Percentiles rank a stretch among this genome's conserved stretches.
Conservation (phyloP, 768 basidiomycete species). For the Paxillus involutus region DNA sequence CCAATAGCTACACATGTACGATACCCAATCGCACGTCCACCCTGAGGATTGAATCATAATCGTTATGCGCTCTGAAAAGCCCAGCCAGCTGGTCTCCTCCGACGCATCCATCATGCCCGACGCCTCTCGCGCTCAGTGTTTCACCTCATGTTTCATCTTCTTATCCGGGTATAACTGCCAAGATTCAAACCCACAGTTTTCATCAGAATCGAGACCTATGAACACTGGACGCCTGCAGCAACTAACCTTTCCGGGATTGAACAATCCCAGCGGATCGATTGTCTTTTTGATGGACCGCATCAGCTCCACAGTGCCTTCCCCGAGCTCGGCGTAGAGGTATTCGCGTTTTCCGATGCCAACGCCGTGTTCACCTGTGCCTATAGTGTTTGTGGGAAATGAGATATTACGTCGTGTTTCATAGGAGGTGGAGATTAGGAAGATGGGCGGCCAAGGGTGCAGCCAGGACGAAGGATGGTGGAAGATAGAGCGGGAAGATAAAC, state of each 20-base stretch:
- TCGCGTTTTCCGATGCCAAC: slow-evolving; percentile 84
- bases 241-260: slow-evolving; percentile 84
- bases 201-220: too few relatives aligned
- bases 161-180: slow-evolving; percentile 24
- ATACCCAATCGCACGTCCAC: too few relatives aligned
- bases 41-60: too few relatives aligned
- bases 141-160: slow-evolving; percentile 14
- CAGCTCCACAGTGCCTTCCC: slow-evolving; percentile 74
- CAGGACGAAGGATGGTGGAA: not conserved
- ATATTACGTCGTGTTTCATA: not conserved
- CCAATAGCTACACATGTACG: too few relatives aligned
- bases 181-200: not conserved
- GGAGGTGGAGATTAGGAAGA: not conserved
- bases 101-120: too few relatives aligned
- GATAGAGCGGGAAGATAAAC: not conserved
- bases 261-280: slow-evolving; percentile 71
- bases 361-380: slow-evolving; percentile 83
- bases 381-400: not conserved
- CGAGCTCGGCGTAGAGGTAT: slow-evolving; percentile 81
- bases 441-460: too few relatives aligned
- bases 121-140: not conserved
- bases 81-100: too few relatives aligned
- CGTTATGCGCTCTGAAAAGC: too few relatives aligned
- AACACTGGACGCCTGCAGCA: too few relatives aligned
- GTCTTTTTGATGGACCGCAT: slow-evolving; percentile 82